These are phyloP conservation scores for Globisporangium abappressorium DNA, from an alignment of 352 stramenopile species.

Conservation along the genomic window DNA sequence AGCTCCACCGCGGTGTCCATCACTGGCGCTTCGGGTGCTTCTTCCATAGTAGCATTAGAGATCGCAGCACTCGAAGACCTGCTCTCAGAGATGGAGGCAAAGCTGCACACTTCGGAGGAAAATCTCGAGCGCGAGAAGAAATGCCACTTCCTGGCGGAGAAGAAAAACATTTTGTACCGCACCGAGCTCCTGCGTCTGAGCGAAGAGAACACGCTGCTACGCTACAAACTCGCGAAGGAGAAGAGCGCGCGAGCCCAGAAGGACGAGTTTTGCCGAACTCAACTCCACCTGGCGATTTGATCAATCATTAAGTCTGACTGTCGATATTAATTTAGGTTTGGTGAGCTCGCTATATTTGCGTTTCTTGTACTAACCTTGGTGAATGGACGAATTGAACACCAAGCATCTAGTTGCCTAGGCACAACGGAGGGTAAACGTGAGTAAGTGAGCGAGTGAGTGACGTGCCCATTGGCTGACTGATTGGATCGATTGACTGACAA, in stretches of 20 bases:
- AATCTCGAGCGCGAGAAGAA: constrained; percentile 60
- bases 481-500: too few species aligned
- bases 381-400: background rate
- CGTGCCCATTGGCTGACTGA: background rate
- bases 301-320: background rate
- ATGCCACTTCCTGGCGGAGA: constrained; percentile 65
- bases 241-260: constrained; percentile 17
- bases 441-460: background rate
- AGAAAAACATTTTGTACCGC: constrained; percentile 76
- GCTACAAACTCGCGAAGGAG: constrained; percentile 27
- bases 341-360: background rate
- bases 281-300: constrained; percentile 28
- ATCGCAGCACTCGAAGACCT: constrained; percentile 13
- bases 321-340: background rate
- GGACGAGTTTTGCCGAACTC: constrained; percentile 26
- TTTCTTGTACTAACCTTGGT: background rate
- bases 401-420: background rate
- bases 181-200: constrained; percentile 55
- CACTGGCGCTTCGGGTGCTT: background rate
- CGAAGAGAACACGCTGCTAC: constrained; percentile 53
- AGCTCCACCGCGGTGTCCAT: constrained; percentile 25
- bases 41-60: background rate
- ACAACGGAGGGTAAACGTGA: background rate
- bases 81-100: constrained; percentile 31
- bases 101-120: constrained; percentile 30